These are phyloP conservation scores for Liquidambar formosana DNA, from an alignment of 164 flowering plant genomes.

Conservation along the genomic window DNA sequence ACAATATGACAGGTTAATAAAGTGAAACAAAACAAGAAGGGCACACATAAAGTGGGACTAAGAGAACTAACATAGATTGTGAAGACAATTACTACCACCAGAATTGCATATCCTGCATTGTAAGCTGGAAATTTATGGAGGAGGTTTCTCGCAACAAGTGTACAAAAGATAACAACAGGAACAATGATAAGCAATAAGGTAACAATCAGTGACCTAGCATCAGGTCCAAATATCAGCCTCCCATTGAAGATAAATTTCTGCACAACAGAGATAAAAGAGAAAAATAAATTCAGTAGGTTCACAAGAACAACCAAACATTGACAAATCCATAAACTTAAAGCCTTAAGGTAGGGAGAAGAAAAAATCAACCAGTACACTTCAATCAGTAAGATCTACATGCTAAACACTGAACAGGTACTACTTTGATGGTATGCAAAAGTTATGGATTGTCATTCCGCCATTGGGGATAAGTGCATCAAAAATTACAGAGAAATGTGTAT, in stretches of 20 bases:
- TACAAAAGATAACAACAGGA: conserved; percentile 72
- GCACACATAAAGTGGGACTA: background rate
- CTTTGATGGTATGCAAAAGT: too few relatives aligned
- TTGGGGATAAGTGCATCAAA: too few relatives aligned
- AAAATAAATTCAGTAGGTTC: conserved; percentile 1
- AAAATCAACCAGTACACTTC: too few relatives aligned
- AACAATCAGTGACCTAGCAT: conserved; percentile 72
- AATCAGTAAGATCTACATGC: too few relatives aligned
- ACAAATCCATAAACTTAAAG: background rate
- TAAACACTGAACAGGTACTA: too few relatives aligned
- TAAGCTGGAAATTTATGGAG: conserved; percentile 71
- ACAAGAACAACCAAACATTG: background rate
- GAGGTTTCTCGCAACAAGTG: conserved; percentile 83
- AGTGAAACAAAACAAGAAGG: too few relatives aligned
- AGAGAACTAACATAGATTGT: conserved; percentile 73
- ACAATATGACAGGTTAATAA: too few relatives aligned
- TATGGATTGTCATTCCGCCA: too few relatives aligned
- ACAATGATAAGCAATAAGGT: conserved; percentile 71
- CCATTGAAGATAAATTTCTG: conserved; percentile 85
- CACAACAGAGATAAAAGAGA: conserved; percentile 23
- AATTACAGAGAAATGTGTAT: too few relatives aligned
- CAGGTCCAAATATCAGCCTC: conserved; percentile 94
- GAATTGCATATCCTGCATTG: conserved; percentile 87
- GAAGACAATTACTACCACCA: conserved; percentile 68
- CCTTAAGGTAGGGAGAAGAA: background rate